phyloP scores from a whole-genome alignment of 2,329 filamentous ascomycete species.

The Rhytidhysteron rufulum region DNA sequence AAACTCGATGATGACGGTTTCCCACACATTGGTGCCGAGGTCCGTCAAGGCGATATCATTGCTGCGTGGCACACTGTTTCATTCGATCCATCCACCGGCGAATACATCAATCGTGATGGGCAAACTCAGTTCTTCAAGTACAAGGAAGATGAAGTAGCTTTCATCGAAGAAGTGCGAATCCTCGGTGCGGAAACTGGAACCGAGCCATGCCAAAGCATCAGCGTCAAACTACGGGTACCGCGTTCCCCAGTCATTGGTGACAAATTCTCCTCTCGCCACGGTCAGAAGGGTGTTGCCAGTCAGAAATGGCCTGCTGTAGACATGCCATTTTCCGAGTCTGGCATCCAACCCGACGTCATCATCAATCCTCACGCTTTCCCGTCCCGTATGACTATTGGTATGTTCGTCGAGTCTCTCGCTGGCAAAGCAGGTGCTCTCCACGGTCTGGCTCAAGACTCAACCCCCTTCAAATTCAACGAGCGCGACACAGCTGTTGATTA shows the following conservation, averaged over 20 bases:
- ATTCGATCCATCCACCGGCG: constrained; percentile 66
- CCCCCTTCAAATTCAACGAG: constrained; percentile 92
- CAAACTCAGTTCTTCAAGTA: constrained; percentile 87
- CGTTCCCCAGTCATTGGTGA: constrained; percentile 91
- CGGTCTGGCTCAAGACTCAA: constrained; percentile 92
- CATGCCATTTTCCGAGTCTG: constrained; percentile 95
- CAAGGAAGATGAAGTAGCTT: constrained; percentile 85
- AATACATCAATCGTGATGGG: constrained; percentile 80
- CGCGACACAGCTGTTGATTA: constrained; percentile 88
- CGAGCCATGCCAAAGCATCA: constrained; percentile 82
- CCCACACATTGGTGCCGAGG: constrained; percentile 71
- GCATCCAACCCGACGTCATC: constrained; percentile 95
- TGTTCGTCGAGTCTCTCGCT: constrained; percentile 96
- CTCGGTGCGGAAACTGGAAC: constrained; percentile 80
- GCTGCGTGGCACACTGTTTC: constrained; percentile 88
- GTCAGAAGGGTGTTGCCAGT: constrained; percentile 94
- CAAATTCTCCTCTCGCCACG: constrained; percentile 98
- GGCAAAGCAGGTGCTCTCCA: constrained; percentile 93
- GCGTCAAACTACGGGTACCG: constrained; percentile 88
- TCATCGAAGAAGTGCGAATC: constrained; percentile 87
- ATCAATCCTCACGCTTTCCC: constrained; percentile 99
- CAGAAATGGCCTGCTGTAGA: constrained; percentile 93
- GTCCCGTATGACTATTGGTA: constrained; percentile 98
- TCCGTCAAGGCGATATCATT: constrained; percentile 78
- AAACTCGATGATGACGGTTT: constrained; percentile 85